phyloP scores from a whole-genome alignment of 2,329 filamentous ascomycete species.

The Magnaporthales sp. region DNA sequence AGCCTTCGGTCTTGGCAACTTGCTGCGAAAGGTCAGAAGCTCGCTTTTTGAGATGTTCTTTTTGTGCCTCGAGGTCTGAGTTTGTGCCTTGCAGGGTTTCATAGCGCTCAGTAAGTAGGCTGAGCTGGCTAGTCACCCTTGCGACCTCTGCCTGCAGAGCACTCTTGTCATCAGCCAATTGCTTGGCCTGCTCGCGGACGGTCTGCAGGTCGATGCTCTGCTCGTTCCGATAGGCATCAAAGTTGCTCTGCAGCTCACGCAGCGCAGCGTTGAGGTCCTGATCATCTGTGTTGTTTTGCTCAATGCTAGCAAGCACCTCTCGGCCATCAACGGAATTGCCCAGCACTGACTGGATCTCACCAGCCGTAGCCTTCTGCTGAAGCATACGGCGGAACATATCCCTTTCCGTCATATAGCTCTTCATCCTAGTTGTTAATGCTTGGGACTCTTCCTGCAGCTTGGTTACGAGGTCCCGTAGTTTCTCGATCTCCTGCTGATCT shows the following conservation, averaged over 20 bases:
- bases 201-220: slow-evolving; percentile 72
- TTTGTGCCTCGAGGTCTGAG: slow-evolving; percentile 73
- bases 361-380: slow-evolving; percentile 56
- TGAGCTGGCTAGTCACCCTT: slow-evolving; percentile 70
- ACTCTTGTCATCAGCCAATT: slow-evolving; percentile 72
- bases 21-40: slow-evolving; percentile 69
- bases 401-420: slow-evolving; percentile 90
- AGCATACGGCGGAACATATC: slow-evolving; percentile 97
- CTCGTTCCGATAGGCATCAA: slow-evolving; percentile 83
- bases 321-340: slow-evolving; percentile 61
- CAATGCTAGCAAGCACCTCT: slow-evolving; percentile 49
- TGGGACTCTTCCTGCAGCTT: slow-evolving; percentile 71
- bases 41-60: slow-evolving; percentile 77
- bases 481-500: slow-evolving; percentile 62
- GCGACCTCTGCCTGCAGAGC: slow-evolving; percentile 75
- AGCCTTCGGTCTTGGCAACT: slow-evolving; percentile 81
- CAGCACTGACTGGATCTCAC: slow-evolving; percentile 59
- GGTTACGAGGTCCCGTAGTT: slow-evolving; percentile 27
- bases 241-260: slow-evolving; percentile 81
- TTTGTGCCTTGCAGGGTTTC: slow-evolving; percentile 89
- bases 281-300: slow-evolving; percentile 52
- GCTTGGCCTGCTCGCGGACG: slow-evolving; percentile 76
- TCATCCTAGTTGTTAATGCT: slow-evolving; percentile 72
- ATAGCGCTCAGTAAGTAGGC: slow-evolving; percentile 72
- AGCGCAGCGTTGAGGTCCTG: slow-evolving; percentile 68